phyloP scores from a whole-genome alignment of 106 monocot genomes.

The Amphibolis antarctica region DNA sequence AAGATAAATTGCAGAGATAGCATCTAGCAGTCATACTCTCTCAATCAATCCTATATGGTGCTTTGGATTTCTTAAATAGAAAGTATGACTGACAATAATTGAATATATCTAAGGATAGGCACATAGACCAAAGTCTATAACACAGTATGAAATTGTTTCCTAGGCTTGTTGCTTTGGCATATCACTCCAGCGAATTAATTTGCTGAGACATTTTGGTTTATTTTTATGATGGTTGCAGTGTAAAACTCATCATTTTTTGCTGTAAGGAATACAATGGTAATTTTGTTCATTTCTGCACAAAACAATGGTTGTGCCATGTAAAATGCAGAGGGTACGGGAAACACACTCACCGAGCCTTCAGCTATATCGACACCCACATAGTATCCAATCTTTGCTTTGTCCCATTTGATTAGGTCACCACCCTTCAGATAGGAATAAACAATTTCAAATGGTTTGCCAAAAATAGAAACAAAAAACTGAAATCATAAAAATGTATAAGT shows the following conservation, averaged over 20 bases:
- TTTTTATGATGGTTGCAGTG: not conserved
- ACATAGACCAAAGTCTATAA: not conserved
- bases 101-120: no score
- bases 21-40: no score
- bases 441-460: not conserved
- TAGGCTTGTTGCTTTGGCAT: no score
- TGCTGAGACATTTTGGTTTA: not conserved
- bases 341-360: conserved; percentile 80
- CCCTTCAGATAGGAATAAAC: conserved; percentile 31
- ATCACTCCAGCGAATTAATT: no score
- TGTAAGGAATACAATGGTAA: no score
- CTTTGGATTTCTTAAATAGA: no score
- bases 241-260: no score
- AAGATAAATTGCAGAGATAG: no score
- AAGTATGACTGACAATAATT: no score
- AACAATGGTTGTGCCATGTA: not conserved
- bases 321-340: not conserved
- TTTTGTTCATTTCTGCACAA: no score
- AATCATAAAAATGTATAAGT: not conserved
- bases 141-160: not conserved
- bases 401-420: conserved; percentile 98
- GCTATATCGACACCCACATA: conserved; percentile 98
- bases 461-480: not conserved
- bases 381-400: conserved; percentile 91
- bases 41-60: no score